Conservation (phyloP, 2,329 filamentous ascomycete genomes). For the Calonectria ilicicola region DNA sequence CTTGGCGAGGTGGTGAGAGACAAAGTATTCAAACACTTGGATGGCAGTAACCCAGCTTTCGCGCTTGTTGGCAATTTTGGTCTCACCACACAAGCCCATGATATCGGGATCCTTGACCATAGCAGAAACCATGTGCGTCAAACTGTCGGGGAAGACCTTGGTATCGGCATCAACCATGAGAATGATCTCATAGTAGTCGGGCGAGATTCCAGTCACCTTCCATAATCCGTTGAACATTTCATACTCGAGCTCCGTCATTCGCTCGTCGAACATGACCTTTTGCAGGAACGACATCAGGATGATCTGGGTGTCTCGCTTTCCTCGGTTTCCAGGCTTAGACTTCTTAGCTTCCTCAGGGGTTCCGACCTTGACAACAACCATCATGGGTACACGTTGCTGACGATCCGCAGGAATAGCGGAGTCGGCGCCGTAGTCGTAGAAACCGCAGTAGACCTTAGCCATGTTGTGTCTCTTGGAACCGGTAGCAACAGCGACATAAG, state of each 20-base stretch:
- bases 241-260: slow-evolving; percentile 99
- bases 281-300: slow-evolving; percentile 99
- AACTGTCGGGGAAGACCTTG: slow-evolving; percentile 97
- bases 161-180: slow-evolving; percentile 99
- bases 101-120: slow-evolving; percentile 99
- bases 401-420: slow-evolving; percentile 85
- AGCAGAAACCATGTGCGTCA: slow-evolving; percentile 98
- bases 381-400: slow-evolving; percentile 98
- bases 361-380: slow-evolving; percentile 94
- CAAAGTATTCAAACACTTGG: slow-evolving; percentile 99
- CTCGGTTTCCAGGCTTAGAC: slow-evolving; percentile 94
- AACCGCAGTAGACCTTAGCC: slow-evolving; percentile 98
- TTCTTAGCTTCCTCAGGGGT: slow-evolving; percentile 86
- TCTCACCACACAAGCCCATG: slow-evolving; percentile 98
- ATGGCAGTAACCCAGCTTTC: slow-evolving; percentile 97
- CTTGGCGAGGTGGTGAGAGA: slow-evolving; percentile 96
- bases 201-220: slow-evolving; percentile 98
- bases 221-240: slow-evolving; percentile 99
- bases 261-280: slow-evolving; percentile 99
- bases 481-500: slow-evolving; percentile 95
- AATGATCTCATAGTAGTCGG: slow-evolving; percentile 97
- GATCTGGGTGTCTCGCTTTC: slow-evolving; percentile 99
- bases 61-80: slow-evolving; percentile 99
- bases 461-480: slow-evolving; percentile 99
- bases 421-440: slow-evolving; percentile 93